Evolutionary conservation across 257 asterid genomes (phyloP), one percentile per base, ranked within the genome.

Genomic region (Lantana camara): DNA sequence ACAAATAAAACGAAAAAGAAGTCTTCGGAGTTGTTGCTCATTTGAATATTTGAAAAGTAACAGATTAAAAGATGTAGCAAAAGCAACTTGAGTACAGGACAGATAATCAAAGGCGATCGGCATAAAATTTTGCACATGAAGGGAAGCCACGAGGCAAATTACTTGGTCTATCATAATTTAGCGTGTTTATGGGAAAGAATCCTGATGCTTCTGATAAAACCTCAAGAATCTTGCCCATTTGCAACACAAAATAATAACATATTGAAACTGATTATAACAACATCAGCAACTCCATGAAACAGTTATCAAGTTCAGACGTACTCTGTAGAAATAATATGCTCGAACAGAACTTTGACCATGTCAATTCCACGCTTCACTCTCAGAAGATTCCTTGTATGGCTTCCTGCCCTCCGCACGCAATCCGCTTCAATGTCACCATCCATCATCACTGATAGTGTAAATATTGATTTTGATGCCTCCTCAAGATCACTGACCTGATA

Each of bases 291-390:
- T 3, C 11, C 41, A 55, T 19, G 42, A 37, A 21, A 5, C 35
- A 69, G 50, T 30, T 57, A 60, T 50, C 42, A 56, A 72, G 45
- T 32, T 30, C 29, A 63, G 75, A 74, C 88, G 37, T 83, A 90
- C 97, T 75, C 85, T 65, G 84, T 56, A 53, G 90, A 80, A 49
- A 87, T 32, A 77, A 92, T 89, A 63, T 86, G 89, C 78, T 87
- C 96, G 42, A 92, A 92, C 76, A 92, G 76, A 57, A 92, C 93
- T 75, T 75, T 92, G 60, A 92, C 91, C 97, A 92, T 92, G 76
- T 92, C 93, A 2, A 92, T 61, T 70, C 98, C 98, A 46, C 98
- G 97, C 77, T 92, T 92, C 70, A 92, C 98, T 70, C 96, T 82
- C 62, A 92, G 75, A 58, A 92, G 79, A 79, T 89, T 92, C 82